Conservation (phyloP, 371 early-diverging fungal genomes). For the Aphelidium insulamus region DNA sequence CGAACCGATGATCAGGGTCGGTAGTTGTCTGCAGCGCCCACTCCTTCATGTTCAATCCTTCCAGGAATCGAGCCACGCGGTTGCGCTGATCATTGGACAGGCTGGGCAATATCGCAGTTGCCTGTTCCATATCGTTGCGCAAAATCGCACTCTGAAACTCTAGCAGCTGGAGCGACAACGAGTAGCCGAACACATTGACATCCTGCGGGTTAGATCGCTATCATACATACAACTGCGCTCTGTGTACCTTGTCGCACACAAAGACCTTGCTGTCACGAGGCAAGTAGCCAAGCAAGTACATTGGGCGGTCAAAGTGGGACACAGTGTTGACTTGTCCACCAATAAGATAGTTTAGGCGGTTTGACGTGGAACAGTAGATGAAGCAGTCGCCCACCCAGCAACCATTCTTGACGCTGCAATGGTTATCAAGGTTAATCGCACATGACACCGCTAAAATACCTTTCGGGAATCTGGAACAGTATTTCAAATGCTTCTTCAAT, state of each 20-base stretch:
- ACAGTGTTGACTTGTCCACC: conserved; percentile 78
- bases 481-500: conserved; percentile 89
- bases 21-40: conserved; percentile 76
- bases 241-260: conserved; percentile 54
- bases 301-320: conserved; percentile 74
- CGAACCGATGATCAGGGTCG: conserved; percentile 84
- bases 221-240: not conserved
- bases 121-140: conserved; percentile 67
- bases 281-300: conserved; percentile 81
- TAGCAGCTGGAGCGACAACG: conserved; percentile 72
- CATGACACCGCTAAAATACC: conserved; percentile 10
- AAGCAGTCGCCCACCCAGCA: conserved; percentile 96
- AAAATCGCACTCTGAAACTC: conserved; percentile 91
- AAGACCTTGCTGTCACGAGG: conserved; percentile 83
- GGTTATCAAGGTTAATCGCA: not conserved
- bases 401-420: conserved; percentile 54
- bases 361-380: conserved; percentile 71
- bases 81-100: conserved; percentile 70
- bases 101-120: conserved; percentile 47
- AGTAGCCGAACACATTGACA: conserved; percentile 62
- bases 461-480: conserved; percentile 70
- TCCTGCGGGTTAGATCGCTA: conserved; percentile 21
- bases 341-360: conserved; percentile 83
- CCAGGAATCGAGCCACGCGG: conserved; percentile 81
- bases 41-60: conserved; percentile 70